Evolutionary conservation across 495 filamentous ascomycete species (phyloP), one percentile per base, ranked within the genome.

Genomic region (Penicillium subrubescens): DNA sequence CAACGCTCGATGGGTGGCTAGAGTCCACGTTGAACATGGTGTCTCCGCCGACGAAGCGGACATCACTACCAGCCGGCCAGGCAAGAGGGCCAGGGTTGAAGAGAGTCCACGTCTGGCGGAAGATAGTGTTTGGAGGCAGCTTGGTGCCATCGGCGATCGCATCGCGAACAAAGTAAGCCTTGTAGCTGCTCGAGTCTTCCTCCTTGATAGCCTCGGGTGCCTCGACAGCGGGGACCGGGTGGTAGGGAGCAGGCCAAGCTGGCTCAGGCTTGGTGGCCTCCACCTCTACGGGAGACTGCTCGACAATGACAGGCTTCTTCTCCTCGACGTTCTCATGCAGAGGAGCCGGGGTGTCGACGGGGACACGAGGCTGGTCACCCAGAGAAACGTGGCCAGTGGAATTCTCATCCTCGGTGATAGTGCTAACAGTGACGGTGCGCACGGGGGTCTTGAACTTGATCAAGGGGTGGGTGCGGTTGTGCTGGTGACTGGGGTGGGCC

Each of bases 391-490:
- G 80, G 34, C 85, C 80, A 31, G 87, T 3, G 10, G 17, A 88
- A 70, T 87, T 79, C 57, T 85, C 84, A 63, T 91, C 87, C 72
- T 95, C 91, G 52, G 88, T 89, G 57, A 91, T 80, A 27, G 94
- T 97, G 65, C 88, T 95, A 56, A 99, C 92, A 57, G 86, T 90
- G 31, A 97, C 93, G 67, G 91, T 91, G 64, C 92, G 90, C 52
- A 98, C 91, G 2, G 94, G 90, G 3, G 91, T 95, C 86, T 93
- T 97, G 83, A 99, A 92, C 80, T 97, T 97, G 79, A 99, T 92
- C 71, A 98, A 79, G 7, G 95, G 95, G 71, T 99, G 95, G 17
- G 95, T 97, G 67, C 86, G 86, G 81, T 98, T 98, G 82, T 99
- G 95, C 8, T 75, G 78, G 76, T 96, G 93, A 57, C 81, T 82